phyloP scores from a whole-genome alignment of 2,329 filamentous ascomycete species.

The Beauveria brongniartii region DNA sequence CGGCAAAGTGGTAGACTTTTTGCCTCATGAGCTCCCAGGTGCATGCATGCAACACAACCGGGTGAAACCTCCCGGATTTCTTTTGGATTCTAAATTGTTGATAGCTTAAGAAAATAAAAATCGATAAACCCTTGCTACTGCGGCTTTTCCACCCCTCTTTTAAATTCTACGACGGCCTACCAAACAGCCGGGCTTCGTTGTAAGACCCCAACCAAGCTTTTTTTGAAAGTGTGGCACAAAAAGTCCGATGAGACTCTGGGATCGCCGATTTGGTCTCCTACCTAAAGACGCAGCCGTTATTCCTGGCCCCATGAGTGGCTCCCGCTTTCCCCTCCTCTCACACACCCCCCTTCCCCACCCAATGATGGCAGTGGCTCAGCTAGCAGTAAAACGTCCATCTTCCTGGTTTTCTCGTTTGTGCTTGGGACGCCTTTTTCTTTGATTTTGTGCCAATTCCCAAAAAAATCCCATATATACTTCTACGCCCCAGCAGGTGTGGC shows the following conservation, averaged over 20 bases:
- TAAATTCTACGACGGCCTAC: too few species aligned
- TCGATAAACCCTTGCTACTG: too few species aligned
- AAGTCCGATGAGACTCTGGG: neutral
- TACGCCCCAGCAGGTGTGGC: conserved; percentile 5
- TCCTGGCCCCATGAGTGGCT: neutral
- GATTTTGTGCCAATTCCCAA: neutral
- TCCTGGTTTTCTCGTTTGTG: neutral
- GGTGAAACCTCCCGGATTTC: neutral
- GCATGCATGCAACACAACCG: neutral
- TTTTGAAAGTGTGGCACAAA: neutral
- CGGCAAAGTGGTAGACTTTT: too few species aligned
- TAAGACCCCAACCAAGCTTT: neutral
- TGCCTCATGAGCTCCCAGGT: too few species aligned
- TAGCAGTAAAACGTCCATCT: neutral
- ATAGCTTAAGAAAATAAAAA: too few species aligned
- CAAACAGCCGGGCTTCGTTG: too few species aligned
- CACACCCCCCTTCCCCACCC: neutral
- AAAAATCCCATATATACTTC: conserved; percentile 7
- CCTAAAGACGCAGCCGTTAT: neutral
- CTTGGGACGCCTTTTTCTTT: neutral
- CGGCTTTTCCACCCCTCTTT: too few species aligned
- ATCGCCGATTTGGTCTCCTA: neutral
- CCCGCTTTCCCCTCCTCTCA: neutral
- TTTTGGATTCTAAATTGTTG: neutral
- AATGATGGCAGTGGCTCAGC: conserved; percentile 2